Evolutionary conservation across 768 basidiomycete species (phyloP).

Genomic region (Hypholoma fasciculare): DNA sequence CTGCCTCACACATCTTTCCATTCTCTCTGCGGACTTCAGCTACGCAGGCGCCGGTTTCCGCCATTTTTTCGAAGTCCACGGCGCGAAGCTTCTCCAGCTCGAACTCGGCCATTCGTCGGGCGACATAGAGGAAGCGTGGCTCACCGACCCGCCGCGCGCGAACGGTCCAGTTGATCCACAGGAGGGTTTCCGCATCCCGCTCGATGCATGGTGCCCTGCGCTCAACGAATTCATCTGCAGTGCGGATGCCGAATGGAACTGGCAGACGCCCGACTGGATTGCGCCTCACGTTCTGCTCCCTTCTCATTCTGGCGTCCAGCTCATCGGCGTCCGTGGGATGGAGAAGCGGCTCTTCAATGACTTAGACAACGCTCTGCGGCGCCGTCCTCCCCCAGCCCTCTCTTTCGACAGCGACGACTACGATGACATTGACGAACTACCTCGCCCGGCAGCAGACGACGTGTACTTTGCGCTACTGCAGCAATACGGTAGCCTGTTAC

Average conservation of each 20-base stretch:
- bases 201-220: slow-evolving; percentile 72
- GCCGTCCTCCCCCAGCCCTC: slow-evolving; percentile 1
- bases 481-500: slow-evolving; percentile 62
- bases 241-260: slow-evolving; percentile 82
- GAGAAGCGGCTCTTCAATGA: slow-evolving; percentile 60
- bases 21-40: slow-evolving; percentile 69
- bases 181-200: slow-evolving; percentile 31
- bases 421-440: background rate
- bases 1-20: slow-evolving; percentile 57
- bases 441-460: slow-evolving; percentile 25
- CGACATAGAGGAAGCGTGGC: slow-evolving; percentile 65
- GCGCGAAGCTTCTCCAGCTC: slow-evolving; percentile 58
- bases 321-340: slow-evolving; percentile 75
- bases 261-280: slow-evolving; percentile 80
- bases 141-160: slow-evolving; percentile 38
- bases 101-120: slow-evolving; percentile 75
- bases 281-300: slow-evolving; percentile 74
- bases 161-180: background rate
- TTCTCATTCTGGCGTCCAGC: slow-evolving; percentile 55
- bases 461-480: slow-evolving; percentile 66
- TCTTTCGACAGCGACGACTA: background rate
- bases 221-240: slow-evolving; percentile 70
- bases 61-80: slow-evolving; percentile 67
- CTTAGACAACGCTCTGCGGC: slow-evolving; percentile 25
- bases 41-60: slow-evolving; percentile 68